Evolutionary conservation across 2,329 filamentous ascomycete species (phyloP).

Genomic region (Dryadomyces quercus-mongolicae): DNA sequence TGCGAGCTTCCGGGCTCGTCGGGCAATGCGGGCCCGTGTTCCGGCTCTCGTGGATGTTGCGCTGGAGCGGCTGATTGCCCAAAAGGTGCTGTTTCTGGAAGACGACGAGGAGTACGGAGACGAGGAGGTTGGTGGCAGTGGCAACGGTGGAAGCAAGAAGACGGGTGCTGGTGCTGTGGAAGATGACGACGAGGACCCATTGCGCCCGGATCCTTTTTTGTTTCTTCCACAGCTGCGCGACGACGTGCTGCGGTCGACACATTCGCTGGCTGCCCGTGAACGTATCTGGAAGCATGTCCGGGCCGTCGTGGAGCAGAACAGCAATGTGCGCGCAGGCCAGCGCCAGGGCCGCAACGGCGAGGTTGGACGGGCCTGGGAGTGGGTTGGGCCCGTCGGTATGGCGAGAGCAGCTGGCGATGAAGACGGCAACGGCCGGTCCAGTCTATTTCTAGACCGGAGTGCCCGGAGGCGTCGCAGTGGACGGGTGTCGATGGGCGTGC

Average conservation of each 20-base stretch:
- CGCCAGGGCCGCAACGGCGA: slow-evolving; percentile 55
- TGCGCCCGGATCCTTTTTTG: slow-evolving; percentile 55
- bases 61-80: slow-evolving; percentile 65
- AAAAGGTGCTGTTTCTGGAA: slow-evolving; percentile 60
- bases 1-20: slow-evolving; percentile 47
- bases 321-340: slow-evolving; percentile 71
- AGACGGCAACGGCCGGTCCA: background rate
- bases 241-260: slow-evolving; percentile 74
- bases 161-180: background rate
- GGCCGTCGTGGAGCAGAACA: slow-evolving; percentile 81
- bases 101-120: background rate
- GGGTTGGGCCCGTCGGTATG: slow-evolving; percentile 48
- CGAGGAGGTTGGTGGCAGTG: background rate
- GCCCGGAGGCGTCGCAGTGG: slow-evolving; percentile 36
- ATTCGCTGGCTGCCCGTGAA: slow-evolving; percentile 64
- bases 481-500: slow-evolving; percentile 34
- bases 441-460: slow-evolving; percentile 3
- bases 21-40: slow-evolving; percentile 58
- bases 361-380: slow-evolving; percentile 56
- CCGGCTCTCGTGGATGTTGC: slow-evolving; percentile 76
- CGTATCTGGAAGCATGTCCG: slow-evolving; percentile 75
- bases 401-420: slow-evolving; percentile 20
- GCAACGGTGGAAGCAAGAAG: background rate
- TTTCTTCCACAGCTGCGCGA: slow-evolving; percentile 83
- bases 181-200: slow-evolving; percentile 45